Evolutionary conservation across 495 filamentous ascomycete genomes (phyloP).

Genomic region (Podospora pseudoanserina): DNA sequence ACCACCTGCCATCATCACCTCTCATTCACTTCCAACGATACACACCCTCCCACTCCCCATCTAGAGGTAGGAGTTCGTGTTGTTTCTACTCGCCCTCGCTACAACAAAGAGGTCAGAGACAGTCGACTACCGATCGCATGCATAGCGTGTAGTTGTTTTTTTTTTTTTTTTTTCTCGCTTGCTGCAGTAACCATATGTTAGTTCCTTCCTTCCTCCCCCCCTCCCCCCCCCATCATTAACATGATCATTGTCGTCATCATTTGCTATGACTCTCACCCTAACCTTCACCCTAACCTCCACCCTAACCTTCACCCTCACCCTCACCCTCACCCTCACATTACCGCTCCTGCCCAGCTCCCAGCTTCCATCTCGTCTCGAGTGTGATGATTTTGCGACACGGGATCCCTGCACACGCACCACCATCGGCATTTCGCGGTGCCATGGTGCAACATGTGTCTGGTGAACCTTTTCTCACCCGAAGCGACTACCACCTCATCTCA

Average conservation of each 20-base stretch:
- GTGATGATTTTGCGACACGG: not conserved
- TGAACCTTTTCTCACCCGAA: not conserved
- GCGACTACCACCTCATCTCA: not conserved
- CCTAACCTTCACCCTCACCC: not conserved
- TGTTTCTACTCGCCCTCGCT: no score
- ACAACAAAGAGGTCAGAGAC: no score
- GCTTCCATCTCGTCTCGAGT: not conserved
- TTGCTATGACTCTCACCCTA: not conserved
- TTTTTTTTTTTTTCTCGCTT: no score
- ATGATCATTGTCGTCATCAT: not conserved
- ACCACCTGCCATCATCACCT: not conserved
- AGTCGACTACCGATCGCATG: no score
- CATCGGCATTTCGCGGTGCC: not conserved
- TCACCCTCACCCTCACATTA: not conserved
- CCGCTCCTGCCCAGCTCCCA: no score
- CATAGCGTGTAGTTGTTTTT: no score
- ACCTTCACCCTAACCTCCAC: not conserved
- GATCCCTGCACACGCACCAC: not conserved
- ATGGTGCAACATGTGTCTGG: not conserved
- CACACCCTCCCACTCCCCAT: no score
- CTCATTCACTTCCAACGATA: not conserved
- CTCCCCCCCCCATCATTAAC: not conserved
- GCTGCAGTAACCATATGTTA: no score
- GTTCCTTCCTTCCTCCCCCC: no score
- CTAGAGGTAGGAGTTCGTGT: no score